Percentiles rank a stretch among this genome's conserved stretches.
phyloP scores from a whole-genome alignment of 78 protist species.

The Isochrysis galbana region DNA sequence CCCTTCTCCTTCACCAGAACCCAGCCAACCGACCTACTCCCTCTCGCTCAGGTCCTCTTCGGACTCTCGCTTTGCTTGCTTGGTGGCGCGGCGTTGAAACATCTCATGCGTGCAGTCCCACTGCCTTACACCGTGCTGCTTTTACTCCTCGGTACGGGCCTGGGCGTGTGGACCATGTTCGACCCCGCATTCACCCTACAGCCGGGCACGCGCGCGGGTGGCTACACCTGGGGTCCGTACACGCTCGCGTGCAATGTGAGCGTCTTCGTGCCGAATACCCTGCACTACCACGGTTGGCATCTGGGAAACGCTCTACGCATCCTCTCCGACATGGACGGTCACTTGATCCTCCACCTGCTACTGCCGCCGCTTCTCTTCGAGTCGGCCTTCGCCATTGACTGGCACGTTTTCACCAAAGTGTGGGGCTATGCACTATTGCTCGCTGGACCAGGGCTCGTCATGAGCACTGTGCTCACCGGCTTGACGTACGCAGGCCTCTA shows the following conservation, averaged over 20 bases:
- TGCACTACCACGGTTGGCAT: not conserved
- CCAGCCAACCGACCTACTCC: no score
- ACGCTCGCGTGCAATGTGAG: not conserved
- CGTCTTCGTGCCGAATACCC: not conserved
- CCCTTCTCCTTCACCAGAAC: no score
- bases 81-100: no score
- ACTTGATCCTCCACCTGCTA: conserved; percentile 36
- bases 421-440: not conserved
- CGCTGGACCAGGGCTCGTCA: not conserved
- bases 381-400: conserved; percentile 37
- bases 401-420: conserved; percentile 15
- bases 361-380: conserved; percentile 67
- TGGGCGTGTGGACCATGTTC: not conserved
- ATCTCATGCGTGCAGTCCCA: not conserved
- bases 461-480: not conserved
- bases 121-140: not conserved
- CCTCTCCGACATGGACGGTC: not conserved
- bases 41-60: no score
- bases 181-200: not conserved
- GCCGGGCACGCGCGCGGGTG: not conserved
- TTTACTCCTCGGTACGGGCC: not conserved
- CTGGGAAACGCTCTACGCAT: not conserved
- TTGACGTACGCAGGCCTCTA: not conserved
- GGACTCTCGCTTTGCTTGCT: no score
- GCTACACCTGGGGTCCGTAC: not conserved